Percentiles rank a stretch among this genome's conserved stretches.
Conservation (phyloP, 768 basidiomycete genomes). For the Tylopilus sp. region DNA sequence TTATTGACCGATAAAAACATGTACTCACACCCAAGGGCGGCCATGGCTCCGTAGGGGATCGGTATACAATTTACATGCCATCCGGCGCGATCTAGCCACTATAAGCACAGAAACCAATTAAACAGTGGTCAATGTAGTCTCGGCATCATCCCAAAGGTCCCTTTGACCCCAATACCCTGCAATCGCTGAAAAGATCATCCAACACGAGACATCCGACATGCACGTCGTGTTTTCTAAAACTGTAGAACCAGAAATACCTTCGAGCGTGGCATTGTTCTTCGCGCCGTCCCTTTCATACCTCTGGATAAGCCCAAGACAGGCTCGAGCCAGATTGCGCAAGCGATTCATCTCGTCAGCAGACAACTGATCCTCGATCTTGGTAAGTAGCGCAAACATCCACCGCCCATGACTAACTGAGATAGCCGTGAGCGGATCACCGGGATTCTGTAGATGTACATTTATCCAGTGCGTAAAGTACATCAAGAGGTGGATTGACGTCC, state of each 20-base stretch:
- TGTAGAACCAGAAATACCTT: neutral
- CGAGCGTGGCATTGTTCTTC: conserved; percentile 9
- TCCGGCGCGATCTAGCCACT: neutral
- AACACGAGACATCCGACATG: conserved; percentile 53
- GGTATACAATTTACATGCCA: conserved; percentile 9
- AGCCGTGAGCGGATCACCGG: conserved; percentile 33
- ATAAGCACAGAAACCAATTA: conserved; percentile 5
- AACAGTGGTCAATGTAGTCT: conserved; percentile 39
- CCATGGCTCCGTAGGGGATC: neutral
- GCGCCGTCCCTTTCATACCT: conserved; percentile 18
- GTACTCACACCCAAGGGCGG: conserved; percentile 4
- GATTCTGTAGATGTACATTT: conserved; percentile 51
- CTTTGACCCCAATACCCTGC: conserved; percentile 72
- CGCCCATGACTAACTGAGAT: conserved; percentile 59
- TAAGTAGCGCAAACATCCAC: conserved; percentile 77
- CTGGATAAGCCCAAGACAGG: conserved; percentile 56
- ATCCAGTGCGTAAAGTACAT: conserved; percentile 88
- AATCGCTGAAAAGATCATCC: conserved; percentile 68
- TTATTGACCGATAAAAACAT: neutral
- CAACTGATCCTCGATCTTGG: conserved; percentile 64
- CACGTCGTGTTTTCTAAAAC: conserved; percentile 21
- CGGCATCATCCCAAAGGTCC: conserved; percentile 79
- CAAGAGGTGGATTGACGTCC: conserved; percentile 66
- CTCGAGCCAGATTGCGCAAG: conserved; percentile 72
- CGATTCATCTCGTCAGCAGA: conserved; percentile 74